Evolutionary conservation across 331 rosid genomes (phyloP), one percentile per base, ranked within the genome.

Genomic region (Pyracantha coccinea): DNA sequence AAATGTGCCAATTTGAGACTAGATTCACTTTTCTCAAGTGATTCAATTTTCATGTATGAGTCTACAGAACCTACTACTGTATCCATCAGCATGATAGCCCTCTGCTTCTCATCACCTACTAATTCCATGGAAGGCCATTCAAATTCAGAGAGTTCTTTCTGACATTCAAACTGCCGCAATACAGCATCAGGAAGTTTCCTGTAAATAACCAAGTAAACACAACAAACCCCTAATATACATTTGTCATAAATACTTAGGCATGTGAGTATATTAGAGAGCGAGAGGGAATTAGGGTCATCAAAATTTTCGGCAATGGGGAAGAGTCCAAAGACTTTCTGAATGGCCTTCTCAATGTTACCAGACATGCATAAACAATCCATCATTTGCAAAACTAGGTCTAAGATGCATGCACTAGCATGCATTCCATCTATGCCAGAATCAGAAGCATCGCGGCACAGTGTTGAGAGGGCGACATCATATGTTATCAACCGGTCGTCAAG

Each of bases 341-440:
- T 79, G 75, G 96, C 97, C 82, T 88, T 87, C 74, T 89, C 96
- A 73, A 77, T 83, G 80, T 92, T 92, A 78, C 96, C 97, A 13
- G 99, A 90, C 91, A 90, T 90, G 86, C 97, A 86, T 63, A 90
- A 80, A 79, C 91, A 92, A 67, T 90, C 89, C 73, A 91, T 68
- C 99, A 86, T 92, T 87, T 92, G 99, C 85, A 94, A 83, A 87
- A 87, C 83, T 76, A 94, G 85, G 89, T 94, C 99, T 75, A 92
- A 83, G 86, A 92, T 86, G 86, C 92, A 85, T 71, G 97, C 86
- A 80, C 99, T 94, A 60, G 83, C 85, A 74, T 84, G 71, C 28
- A 69, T 47, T 75, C 82, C 68, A 71, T 88, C 91, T 79, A 67
- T 65, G 44, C 77, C 81, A 72, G 71, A 73, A 81, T 85, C 76